Base-by-base conservation (phyloP, 495 filamentous ascomycete species). In the Recurvomyces mirabilis region DNA sequence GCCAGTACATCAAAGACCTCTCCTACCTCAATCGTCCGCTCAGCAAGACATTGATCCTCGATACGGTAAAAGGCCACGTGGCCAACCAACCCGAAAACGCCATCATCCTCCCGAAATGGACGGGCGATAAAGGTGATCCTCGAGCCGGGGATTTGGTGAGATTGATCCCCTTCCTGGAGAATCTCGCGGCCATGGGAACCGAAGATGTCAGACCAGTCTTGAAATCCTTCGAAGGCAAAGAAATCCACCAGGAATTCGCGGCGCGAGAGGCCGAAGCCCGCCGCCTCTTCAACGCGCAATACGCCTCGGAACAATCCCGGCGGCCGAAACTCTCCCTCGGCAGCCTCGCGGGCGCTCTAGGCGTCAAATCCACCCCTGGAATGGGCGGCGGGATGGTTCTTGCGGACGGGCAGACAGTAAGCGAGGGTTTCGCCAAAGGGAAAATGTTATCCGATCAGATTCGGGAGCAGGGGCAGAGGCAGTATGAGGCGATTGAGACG, bases 1-100 rank as follows among this genome's bases (percentile, higher is more conserved):
- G 91, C 44, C 85, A 94, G 65, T 87, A 95, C 55, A 72, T 98
- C 61, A 98, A 98, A 84, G 91, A 98, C 64, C 77, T 98, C 29
- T 84, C 86, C 4, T 95, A 93, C 65, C 76, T 98, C 49, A 98
- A 98, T 70, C 83, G 91, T 29, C 83, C 93, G 59, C 74, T 94
- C 36, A 91, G 81, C 30, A 95, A 94, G 66, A 82, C 91, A 28
- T 83, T 98, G 60, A 73, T 98, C 52, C 70, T 98, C 52, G 91
- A 98, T 60, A 93, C 87, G 22, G 74, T 87, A 40, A 62, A 82
- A 26, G 66, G 73, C 32, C 89, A 95, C 51, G 83, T 82, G 50
- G 77, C 77, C 52, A 68, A 75, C 49, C 93, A 98, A 60, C 91
- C 91, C 24, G 80, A 91, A 58, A 98, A 96, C 66, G 84, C 93